Evolutionary conservation across 2,329 filamentous ascomycete genomes (phyloP).

Genomic region (Stachybotrys elegans): DNA sequence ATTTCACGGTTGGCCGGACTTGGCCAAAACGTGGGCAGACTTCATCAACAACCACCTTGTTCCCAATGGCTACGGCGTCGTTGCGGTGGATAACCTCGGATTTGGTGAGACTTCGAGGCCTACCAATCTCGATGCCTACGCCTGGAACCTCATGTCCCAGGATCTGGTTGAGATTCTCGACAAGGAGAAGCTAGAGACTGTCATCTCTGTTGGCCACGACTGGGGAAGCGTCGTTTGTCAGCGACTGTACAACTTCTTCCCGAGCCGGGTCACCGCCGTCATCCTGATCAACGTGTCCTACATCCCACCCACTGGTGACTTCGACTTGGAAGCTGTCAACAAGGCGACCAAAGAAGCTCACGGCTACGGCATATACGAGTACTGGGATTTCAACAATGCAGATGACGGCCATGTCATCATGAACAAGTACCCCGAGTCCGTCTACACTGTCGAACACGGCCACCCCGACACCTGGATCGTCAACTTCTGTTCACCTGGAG

Average conservation of each 20-base stretch:
- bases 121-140: slow-evolving; percentile 28
- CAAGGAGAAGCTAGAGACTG: slow-evolving; percentile 25
- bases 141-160: slow-evolving; percentile 25
- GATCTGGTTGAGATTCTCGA: slow-evolving; percentile 36
- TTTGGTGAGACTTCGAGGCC: slow-evolving; percentile 35
- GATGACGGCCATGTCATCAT: slow-evolving; percentile 33
- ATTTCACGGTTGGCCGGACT: slow-evolving; percentile 46
- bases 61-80: slow-evolving; percentile 28
- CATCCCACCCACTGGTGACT: slow-evolving; percentile 23
- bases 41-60: slow-evolving; percentile 33
- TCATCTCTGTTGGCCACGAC: slow-evolving; percentile 43
- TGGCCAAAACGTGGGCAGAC: slow-evolving; percentile 36
- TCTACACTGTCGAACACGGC: slow-evolving; percentile 28
- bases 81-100: slow-evolving; percentile 33
- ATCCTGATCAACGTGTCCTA: slow-evolving; percentile 38
- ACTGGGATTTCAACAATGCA: slow-evolving; percentile 41
- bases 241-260: slow-evolving; percentile 35
- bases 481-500: slow-evolving; percentile 29
- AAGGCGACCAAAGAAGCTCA: slow-evolving; percentile 21
- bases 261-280: slow-evolving; percentile 33
- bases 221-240: slow-evolving; percentile 38
- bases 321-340: slow-evolving; percentile 31
- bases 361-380: slow-evolving; percentile 32
- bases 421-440: slow-evolving; percentile 28
- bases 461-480: slow-evolving; percentile 22